Conservation (phyloP, 2,329 filamentous ascomycete species). For the Aspergillus tamarii region DNA sequence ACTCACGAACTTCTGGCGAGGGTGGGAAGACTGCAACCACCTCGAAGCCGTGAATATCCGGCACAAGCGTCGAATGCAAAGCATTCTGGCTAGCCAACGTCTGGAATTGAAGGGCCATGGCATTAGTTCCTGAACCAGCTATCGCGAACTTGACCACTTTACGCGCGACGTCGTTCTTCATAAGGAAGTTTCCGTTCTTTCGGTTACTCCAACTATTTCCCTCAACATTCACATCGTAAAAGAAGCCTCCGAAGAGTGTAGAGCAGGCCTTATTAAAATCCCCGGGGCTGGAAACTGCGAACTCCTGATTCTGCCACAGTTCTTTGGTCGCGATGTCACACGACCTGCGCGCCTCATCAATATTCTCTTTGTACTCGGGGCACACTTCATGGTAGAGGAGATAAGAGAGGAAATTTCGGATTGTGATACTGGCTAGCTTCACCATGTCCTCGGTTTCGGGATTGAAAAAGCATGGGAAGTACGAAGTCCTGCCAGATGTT, state of each 20-base stretch:
- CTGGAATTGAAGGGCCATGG: constrained; percentile 43
- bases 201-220: constrained; percentile 46
- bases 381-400: constrained; percentile 83
- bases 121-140: constrained; percentile 49
- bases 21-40: constrained; percentile 58
- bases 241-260: constrained; percentile 65
- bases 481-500: constrained; percentile 52
- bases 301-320: constrained; percentile 60
- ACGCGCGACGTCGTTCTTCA: constrained; percentile 51
- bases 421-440: constrained; percentile 65
- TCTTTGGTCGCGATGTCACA: constrained; percentile 71
- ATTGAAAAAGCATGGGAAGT: constrained; percentile 60
- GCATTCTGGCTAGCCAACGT: constrained; percentile 36
- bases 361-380: constrained; percentile 72
- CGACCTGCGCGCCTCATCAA: constrained; percentile 66
- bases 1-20: constrained; percentile 46
- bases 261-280: constrained; percentile 78
- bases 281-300: constrained; percentile 66
- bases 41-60: constrained; percentile 63
- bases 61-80: constrained; percentile 47
- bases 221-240: constrained; percentile 47
- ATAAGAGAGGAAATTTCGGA: constrained; percentile 88
- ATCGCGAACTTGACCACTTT: constrained; percentile 56
- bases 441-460: constrained; percentile 59
- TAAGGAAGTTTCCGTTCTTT: constrained; percentile 35